A percentile compares a stretch with the other conserved stretches of the same genome.
phyloP scores from a whole-genome alignment of 208 protist species.

The Trypanosoma lewisi region DNA sequence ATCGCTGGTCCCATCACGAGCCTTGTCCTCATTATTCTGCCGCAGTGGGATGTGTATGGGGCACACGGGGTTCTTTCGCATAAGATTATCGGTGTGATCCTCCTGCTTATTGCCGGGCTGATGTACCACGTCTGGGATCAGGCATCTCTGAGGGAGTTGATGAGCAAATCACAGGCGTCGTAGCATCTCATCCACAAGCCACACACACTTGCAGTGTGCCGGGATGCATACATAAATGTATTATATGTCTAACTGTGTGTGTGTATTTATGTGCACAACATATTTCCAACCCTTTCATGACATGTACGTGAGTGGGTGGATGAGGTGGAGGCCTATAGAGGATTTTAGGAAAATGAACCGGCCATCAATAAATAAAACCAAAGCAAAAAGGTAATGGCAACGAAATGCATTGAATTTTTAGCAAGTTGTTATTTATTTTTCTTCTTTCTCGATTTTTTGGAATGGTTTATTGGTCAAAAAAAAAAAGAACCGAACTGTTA shows the following conservation, averaged over 20 bases:
- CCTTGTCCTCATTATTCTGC: slow-evolving; percentile 68
- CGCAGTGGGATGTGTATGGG: slow-evolving; percentile 77
- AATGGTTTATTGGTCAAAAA: slow-evolving; percentile 3
- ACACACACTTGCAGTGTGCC: too few species aligned
- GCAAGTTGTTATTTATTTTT: too few species aligned
- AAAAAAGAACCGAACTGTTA: slow-evolving; percentile 9
- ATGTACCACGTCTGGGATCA: slow-evolving; percentile 83
- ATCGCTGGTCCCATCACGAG: slow-evolving; percentile 74
- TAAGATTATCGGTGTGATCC: slow-evolving; percentile 67
- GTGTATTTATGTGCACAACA: background rate
- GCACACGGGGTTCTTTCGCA: slow-evolving; percentile 55
- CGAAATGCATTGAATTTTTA: too few species aligned
- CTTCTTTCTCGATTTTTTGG: too few species aligned
- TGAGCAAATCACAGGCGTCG: background rate
- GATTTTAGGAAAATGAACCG: too few species aligned
- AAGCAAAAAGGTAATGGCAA: too few species aligned
- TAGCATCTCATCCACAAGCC: too few species aligned
- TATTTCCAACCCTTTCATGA: background rate
- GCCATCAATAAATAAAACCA: too few species aligned
- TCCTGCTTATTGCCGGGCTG: slow-evolving; percentile 55
- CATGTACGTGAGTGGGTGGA: background rate
- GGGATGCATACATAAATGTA: background rate
- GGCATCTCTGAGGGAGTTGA: slow-evolving; percentile 40
- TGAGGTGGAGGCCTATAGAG: too few species aligned
- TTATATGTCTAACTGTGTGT: background rate